Conservation (phyloP, 345 rosid species). For the Acer negundo region DNA sequence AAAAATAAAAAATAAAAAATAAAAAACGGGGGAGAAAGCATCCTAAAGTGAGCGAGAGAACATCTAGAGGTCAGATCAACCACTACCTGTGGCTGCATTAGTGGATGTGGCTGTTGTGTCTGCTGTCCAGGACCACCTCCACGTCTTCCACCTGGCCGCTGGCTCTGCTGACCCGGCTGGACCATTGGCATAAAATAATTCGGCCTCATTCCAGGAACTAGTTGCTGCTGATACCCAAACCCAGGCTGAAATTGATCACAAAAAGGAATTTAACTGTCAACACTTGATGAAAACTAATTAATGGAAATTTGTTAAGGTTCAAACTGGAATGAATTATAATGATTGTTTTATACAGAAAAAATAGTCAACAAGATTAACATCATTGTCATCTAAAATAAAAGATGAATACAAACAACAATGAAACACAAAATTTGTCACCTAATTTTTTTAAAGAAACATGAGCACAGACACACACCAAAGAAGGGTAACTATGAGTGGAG, state of each 20-base stretch:
- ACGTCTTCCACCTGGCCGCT: slow-evolving; percentile 78
- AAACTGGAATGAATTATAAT: neutral
- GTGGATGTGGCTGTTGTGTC: slow-evolving; percentile 69
- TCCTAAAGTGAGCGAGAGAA: neutral
- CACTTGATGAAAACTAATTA: neutral
- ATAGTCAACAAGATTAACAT: neutral
- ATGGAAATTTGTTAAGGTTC: neutral
- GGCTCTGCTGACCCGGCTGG: slow-evolving; percentile 70
- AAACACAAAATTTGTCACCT: neutral
- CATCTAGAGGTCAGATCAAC: slow-evolving; percentile 3
- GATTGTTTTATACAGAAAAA: neutral
- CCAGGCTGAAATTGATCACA: slow-evolving; percentile 55
- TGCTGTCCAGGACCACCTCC: slow-evolving; percentile 61
- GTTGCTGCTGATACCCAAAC: slow-evolving; percentile 90
- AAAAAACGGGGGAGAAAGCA: neutral
- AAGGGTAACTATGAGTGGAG: neutral
- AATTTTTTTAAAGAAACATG: neutral
- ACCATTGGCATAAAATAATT: slow-evolving; percentile 76
- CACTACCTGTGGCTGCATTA: slow-evolving; percentile 82
- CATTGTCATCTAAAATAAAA: neutral
- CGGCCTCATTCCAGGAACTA: slow-evolving; percentile 82
- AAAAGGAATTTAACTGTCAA: neutral
- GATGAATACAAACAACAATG: neutral
- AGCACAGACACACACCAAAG: neutral
- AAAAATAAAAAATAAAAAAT: no score